Percentiles rank a stretch among this genome's conserved stretches.
These are phyloP conservation scores for Arabis alpina DNA, from an alignment of 345 rosid genomes.

Conservation along the genomic window DNA sequence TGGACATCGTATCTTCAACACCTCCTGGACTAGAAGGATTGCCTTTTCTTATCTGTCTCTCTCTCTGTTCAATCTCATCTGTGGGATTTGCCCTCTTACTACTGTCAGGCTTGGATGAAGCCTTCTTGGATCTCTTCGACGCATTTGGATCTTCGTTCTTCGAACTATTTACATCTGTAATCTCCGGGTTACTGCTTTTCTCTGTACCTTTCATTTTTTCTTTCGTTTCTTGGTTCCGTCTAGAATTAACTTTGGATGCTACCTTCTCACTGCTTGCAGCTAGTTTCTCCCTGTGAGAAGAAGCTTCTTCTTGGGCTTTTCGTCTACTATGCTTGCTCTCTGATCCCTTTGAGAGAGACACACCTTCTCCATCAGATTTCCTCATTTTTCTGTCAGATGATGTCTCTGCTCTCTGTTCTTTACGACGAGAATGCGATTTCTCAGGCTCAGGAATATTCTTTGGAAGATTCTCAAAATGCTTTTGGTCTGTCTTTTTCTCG, in stretches of 20 bases:
- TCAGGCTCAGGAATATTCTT: conserved; percentile 37
- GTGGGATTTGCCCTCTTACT: conserved; percentile 40
- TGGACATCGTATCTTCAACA: conserved; percentile 54
- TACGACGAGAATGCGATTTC: conserved; percentile 34
- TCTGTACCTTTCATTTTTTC: conserved; percentile 41
- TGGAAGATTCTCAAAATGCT: conserved; percentile 40
- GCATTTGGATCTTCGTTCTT: conserved; percentile 43
- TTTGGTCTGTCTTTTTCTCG: conserved; percentile 33
- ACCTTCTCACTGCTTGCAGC: conserved; percentile 42
- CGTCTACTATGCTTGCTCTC: conserved; percentile 41
- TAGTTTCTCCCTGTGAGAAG: conserved; percentile 39
- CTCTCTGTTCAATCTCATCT: conserved; percentile 44
- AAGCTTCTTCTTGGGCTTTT: conserved; percentile 46
- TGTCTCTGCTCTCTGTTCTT: conserved; percentile 41
- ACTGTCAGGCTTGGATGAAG: conserved; percentile 39
- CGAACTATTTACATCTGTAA: conserved; percentile 29
- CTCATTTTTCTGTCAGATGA: conserved; percentile 36
- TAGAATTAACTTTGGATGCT: conserved; percentile 37
- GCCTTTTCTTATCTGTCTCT: conserved; percentile 35
- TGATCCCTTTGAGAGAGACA: conserved; percentile 37
- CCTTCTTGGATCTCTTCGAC: conserved; percentile 46
- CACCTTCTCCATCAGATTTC: conserved; percentile 36
- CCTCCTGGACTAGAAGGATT: conserved; percentile 45
- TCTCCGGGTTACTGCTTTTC: conserved; percentile 22
- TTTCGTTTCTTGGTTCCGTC: conserved; percentile 40